A percentile compares a stretch with the other conserved stretches of the same genome.
Evolutionary conservation across 768 basidiomycete genomes (phyloP).

Genomic region (Pleurotus pulmonarius): DNA sequence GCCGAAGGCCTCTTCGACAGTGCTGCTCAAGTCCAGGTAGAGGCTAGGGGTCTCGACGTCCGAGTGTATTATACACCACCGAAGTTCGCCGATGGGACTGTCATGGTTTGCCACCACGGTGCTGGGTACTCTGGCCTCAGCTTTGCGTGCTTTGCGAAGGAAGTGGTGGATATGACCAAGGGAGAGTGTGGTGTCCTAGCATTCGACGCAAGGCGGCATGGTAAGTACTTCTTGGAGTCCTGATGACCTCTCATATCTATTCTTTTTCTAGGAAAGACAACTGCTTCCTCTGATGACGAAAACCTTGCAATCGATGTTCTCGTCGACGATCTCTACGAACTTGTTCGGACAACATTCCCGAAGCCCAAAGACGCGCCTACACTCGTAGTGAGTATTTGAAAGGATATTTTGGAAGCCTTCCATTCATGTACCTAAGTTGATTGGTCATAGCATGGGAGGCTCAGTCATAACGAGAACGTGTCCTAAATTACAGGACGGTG

Average conservation of each 20-base stretch:
- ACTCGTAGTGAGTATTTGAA: conserved; percentile 54
- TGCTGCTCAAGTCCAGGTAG: conserved; percentile 74
- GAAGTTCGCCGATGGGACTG: conserved; percentile 46
- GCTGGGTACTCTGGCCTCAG: conserved; percentile 89
- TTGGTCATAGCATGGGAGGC: conserved; percentile 98
- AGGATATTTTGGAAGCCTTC: neutral
- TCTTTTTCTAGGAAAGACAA: conserved; percentile 58
- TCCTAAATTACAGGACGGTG: conserved; percentile 58
- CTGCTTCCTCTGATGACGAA: conserved; percentile 32
- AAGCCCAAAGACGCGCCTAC: conserved; percentile 61
- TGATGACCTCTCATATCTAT: neutral
- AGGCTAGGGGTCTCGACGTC: conserved; percentile 57
- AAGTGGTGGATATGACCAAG: conserved; percentile 53
- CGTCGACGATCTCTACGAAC: conserved; percentile 66
- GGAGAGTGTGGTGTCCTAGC: conserved; percentile 81
- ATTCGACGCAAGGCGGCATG: conserved; percentile 84
- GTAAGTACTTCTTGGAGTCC: conserved; percentile 36
- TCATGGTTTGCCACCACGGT: conserved; percentile 93
- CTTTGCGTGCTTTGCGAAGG: conserved; percentile 89
- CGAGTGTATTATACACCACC: conserved; percentile 86
- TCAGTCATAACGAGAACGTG: conserved; percentile 77
- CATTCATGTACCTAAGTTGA: conserved; percentile 42
- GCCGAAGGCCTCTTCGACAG: conserved; percentile 73
- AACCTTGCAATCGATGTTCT: conserved; percentile 75
- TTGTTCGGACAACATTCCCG: conserved; percentile 69